These are phyloP conservation scores for Trichophyton mentagrophytes DNA, from an alignment of 2,329 filamentous ascomycete genomes.

Conservation along the genomic window DNA sequence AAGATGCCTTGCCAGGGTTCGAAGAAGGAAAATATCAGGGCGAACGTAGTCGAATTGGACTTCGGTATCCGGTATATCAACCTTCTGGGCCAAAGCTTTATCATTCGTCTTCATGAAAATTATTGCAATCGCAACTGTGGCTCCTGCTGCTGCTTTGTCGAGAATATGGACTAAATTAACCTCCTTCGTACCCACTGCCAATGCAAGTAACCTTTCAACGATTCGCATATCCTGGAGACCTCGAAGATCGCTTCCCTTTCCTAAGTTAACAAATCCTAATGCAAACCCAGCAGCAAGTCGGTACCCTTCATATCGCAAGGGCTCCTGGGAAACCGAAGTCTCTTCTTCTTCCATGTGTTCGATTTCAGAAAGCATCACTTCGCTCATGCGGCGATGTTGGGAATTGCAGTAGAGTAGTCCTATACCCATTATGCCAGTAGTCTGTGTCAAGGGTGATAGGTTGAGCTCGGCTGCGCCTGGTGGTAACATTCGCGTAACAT, in stretches of 20 bases:
- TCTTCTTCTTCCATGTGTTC: conserved; percentile 78
- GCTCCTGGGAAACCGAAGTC: conserved; percentile 52
- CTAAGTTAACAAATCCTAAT: conserved; percentile 86
- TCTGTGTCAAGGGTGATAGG: conserved; percentile 82
- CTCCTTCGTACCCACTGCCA: conserved; percentile 80
- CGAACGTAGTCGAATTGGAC: conserved; percentile 92
- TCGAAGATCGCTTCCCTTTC: conserved; percentile 73
- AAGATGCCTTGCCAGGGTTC: conserved; percentile 77
- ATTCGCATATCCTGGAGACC: conserved; percentile 89
- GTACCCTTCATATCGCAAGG: conserved; percentile 87
- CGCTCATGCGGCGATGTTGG: conserved; percentile 95
- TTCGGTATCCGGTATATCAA: conserved; percentile 80
- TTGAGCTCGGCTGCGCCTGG: conserved; percentile 88
- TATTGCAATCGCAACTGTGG: conserved; percentile 75
- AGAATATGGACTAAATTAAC: conserved; percentile 86
- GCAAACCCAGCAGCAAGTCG: conserved; percentile 87
- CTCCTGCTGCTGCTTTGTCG: conserved; percentile 85
- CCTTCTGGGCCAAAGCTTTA: conserved; percentile 70
- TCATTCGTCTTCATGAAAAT: conserved; percentile 98
- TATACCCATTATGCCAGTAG: conserved; percentile 93
- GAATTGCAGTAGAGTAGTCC: conserved; percentile 88
- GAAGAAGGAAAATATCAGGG: conserved; percentile 79
- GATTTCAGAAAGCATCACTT: conserved; percentile 96
- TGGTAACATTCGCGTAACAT: conserved; percentile 89
- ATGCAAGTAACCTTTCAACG: conserved; percentile 70